Conservation (phyloP, 495 filamentous ascomycete genomes). For the Eremomyces bilateralis region DNA sequence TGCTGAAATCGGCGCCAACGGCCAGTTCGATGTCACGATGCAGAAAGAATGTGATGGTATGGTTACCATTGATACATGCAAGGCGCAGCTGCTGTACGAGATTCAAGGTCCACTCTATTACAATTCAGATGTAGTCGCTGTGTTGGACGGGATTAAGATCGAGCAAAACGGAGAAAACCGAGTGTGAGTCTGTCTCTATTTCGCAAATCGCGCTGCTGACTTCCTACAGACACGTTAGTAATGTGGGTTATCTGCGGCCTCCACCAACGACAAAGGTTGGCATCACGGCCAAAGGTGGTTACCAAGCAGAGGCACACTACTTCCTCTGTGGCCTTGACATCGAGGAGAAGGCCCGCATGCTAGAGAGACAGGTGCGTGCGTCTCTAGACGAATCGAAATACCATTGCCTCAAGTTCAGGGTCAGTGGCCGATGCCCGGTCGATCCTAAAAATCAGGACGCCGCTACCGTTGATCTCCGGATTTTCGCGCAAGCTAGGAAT, state of each 20-base stretch:
- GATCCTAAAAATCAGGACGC: constrained; percentile 8
- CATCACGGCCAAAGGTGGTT: not conserved
- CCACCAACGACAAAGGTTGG: not conserved
- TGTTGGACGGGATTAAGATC: constrained; percentile 27
- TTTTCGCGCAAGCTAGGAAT: constrained; percentile 8
- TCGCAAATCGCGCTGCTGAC: too few relatives aligned
- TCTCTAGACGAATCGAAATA: constrained; percentile 2
- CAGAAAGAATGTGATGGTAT: constrained; percentile 13
- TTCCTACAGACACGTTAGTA: too few relatives aligned
- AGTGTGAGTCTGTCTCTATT: too few relatives aligned
- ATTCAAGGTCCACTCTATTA: constrained; percentile 36
- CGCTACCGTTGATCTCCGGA: constrained; percentile 11
- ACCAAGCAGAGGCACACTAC: constrained; percentile 1
- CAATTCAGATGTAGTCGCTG: constrained; percentile 34
- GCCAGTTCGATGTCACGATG: constrained; percentile 23
- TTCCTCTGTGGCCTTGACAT: constrained; percentile 12
- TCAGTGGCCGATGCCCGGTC: not conserved
- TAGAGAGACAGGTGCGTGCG: constrained; percentile 10
- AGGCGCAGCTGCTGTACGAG: constrained; percentile 35
- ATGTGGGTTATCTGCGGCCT: not conserved
- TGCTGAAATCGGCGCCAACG: constrained; percentile 29
- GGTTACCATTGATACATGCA: constrained; percentile 29
- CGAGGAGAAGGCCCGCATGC: constrained; percentile 11
- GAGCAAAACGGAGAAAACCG: constrained; percentile 14
- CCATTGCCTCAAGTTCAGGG: constrained; percentile 1